Evolutionary conservation across 768 basidiomycete species (phyloP), one percentile per base, ranked within the genome.

Genomic region (Ramaria rubella): DNA sequence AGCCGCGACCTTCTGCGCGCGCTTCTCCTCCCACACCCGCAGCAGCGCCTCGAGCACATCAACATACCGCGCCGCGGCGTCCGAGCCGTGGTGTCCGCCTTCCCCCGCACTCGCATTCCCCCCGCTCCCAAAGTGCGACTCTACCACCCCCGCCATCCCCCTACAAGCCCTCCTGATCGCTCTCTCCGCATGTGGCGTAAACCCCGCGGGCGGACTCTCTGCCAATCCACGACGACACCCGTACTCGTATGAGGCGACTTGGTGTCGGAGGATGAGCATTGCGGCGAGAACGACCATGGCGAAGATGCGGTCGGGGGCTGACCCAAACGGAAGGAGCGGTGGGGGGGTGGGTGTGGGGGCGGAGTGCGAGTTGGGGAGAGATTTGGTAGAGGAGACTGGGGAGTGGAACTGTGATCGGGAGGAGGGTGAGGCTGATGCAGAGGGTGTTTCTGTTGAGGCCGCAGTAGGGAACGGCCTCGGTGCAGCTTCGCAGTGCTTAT

Each of bases 1-100:
- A 23, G 26, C 15, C 14, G 52, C 38, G 21, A 44, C 46, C 27
- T 31, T 30, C 43, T 31, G 7, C 19, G 44, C 43, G 5, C n/a
- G 45, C 31, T 56, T 56, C 46, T 56, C 55, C 15, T 56, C 55
- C 55, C 55, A 56, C 30, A 56, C 31, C 5, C 55, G 24, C 21
- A 56, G 24, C 1, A 56, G 27, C 31, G 55, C 55, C 29, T 56
- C 55, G 4, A 56, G 21, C n/a, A 56, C 48, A 33, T 56, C 55
- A 15, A 49, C 55, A 34, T 56, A 56, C 40, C 55, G 26, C 27
- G 44, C 24, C 15, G 55, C 55, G 4, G 55, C 30, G 29, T 56
- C n/a, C n/a, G n/a, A 45, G 31, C 48, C 43, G 19, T 46, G 11
- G 38, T 24, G 23, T 21, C 30, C n/a, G 15, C 27, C 17, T 23